Conservation (phyloP, 2,329 filamentous ascomycete genomes). For the Paecilomyces dactylethromorphus region DNA sequence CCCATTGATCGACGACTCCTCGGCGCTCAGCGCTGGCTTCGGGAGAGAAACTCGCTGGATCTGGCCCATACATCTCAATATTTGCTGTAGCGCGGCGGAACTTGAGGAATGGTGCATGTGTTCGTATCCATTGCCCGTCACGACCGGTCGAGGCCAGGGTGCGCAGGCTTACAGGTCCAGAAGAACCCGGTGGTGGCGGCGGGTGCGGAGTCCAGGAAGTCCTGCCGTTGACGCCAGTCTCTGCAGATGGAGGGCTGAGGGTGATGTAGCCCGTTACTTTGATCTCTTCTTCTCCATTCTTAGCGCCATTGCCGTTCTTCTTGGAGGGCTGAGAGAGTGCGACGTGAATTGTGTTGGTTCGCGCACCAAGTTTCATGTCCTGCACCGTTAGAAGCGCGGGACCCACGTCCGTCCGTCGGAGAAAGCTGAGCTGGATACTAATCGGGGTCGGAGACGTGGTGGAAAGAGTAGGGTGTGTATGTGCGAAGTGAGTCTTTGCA, state of each 20-base stretch:
- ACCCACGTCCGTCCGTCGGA: slow-evolving; percentile 56
- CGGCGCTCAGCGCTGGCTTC: slow-evolving; percentile 15
- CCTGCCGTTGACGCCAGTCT: slow-evolving; percentile 51
- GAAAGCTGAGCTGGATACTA: slow-evolving; percentile 58
- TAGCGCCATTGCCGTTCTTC: neutral
- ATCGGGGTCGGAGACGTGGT: slow-evolving; percentile 50
- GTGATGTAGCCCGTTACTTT: slow-evolving; percentile 61
- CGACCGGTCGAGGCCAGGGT: neutral
- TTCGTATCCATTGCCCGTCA: neutral
- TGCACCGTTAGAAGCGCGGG: slow-evolving; percentile 52
- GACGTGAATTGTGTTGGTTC: slow-evolving; percentile 58
- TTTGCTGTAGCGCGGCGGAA: neutral
- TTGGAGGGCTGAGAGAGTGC: slow-evolving; percentile 40
- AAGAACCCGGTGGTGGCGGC: slow-evolving; percentile 34
- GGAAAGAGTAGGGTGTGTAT: slow-evolving; percentile 49
- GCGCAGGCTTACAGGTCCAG: slow-evolving; percentile 19
- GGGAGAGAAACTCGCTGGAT: slow-evolving; percentile 25
- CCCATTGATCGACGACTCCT: slow-evolving; percentile 57
- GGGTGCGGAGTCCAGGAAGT: slow-evolving; percentile 51
- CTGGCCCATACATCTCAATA: neutral
- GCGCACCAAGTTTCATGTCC: slow-evolving; percentile 59
- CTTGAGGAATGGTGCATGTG: neutral
- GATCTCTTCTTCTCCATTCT: slow-evolving; percentile 31
- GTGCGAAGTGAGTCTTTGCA: slow-evolving; percentile 53
- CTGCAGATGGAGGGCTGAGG: slow-evolving; percentile 54